Base-by-base conservation (phyloP, 345 rosid species). In the Combretum micranthum region DNA sequence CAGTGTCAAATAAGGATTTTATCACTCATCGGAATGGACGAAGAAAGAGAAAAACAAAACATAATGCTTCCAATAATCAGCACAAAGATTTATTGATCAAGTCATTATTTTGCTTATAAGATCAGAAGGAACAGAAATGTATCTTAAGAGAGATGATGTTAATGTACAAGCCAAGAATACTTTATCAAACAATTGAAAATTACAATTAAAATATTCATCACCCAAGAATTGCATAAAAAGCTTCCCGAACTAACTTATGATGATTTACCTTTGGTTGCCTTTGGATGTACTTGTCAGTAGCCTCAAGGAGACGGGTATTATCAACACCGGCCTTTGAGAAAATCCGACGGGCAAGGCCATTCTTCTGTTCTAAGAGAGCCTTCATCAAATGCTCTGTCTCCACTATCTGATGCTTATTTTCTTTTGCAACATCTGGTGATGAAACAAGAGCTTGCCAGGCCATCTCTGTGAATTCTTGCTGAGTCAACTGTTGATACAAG, bases 361-460 rank as follows among this genome's bases (percentile, higher is more conserved):
- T 94, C 88, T 94, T 94, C 72, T 94, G 99, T 72, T 94, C 97
- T 71, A 94, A 64, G 1, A 94, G 75, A 39, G 96, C 85, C 80
- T 84, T 90, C 97, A 94, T 81, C 64, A 94, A 63, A 73, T 94
- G 99, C 66, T 94, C 97, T 0, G 99, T 94, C 83, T 94, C 99
- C 63, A 94, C 96, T 49, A 90, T 94, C 77, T 90, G 99, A 61
- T 94, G 97, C 79, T 90, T 94, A 59, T 90, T 87, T 71, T 85
- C 96, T 32, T 84, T 94, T 0, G 99, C 99, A 17, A 94, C 88
- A 56, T 94, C 97, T 4, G 93, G 97, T 0, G 93, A 94, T 1
- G 90, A 90, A 57, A 94, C 95, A 67, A 94, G 81, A 19, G 84
- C 93, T 81, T 94, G 99, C 99, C 99, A 94, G 17, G 97, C 99